Base-by-base conservation (phyloP, 2,329 filamentous ascomycete genomes). In the Colletotrichum gigasporum region DNA sequence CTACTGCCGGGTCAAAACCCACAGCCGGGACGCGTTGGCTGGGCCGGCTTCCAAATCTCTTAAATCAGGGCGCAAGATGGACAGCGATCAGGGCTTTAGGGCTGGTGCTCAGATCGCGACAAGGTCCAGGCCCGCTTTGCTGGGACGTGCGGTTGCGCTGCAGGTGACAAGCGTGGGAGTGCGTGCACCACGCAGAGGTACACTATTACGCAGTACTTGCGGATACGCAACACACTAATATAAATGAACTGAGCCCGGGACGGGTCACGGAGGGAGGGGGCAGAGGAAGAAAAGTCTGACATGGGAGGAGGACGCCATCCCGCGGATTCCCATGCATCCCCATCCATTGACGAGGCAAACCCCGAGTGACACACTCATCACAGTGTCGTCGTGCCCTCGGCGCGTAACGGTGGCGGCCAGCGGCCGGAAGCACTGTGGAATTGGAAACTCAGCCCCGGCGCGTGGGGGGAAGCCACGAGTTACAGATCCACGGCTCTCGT, bases 71-170 rank as follows among this genome's bases (percentile, higher is more conserved):
- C 35, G 48, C 26, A 11, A 48, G 50, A 26, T 32, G 20, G 50
- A 65, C 48, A 62, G 34, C 48, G 62, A 63, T 56, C 50, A 65
- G 44, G 57, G 50, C 42, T 48, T 65, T 50, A 57, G 57, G 54
- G 41, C 22, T 32, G 54, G 30, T 28, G 60, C 45, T 63, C 60
- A 51, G 60, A 63, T 53, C 47, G 45, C 34, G 39, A 34, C 32
- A 45, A 18, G 47, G 32, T 47, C 32, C 32, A 53, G 30, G 20
- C 47, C 16, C 28, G 16, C 28, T 34, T 30, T 22, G 11, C 35
- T 50, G 47, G 47, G 30, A 32, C 47, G 30, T 24, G 30, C 30
- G 26, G 47, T 50, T 34, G 20, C 47, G 24, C 16, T 50, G 47
- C 47, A 20, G 30, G 28, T 35, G 18, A 35, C 14, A 35, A n/a